These are phyloP conservation scores for Salix koriyanagi DNA, from an alignment of 345 rosid genomes.

Conservation along the genomic window DNA sequence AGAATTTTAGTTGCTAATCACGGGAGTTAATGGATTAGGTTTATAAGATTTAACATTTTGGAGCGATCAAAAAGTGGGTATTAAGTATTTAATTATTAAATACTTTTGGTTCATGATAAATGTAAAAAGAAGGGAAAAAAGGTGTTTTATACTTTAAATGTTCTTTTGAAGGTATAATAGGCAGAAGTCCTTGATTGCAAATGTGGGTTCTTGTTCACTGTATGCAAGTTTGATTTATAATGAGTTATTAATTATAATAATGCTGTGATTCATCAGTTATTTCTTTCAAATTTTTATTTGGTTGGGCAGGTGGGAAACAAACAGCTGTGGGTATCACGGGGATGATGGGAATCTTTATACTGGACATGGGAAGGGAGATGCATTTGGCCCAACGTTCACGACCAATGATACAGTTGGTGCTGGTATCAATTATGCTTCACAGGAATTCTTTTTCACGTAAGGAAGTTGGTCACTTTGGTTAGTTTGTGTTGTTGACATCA, in stretches of 20 bases:
- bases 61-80: background rate
- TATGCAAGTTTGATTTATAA: background rate
- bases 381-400: slow-evolving; percentile 81
- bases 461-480: slow-evolving; percentile 27
- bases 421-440: slow-evolving; percentile 82
- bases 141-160: background rate
- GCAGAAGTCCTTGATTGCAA: background rate
- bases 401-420: slow-evolving; percentile 79
- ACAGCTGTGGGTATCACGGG: slow-evolving; percentile 95
- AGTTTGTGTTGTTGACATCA: background rate
- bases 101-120: background rate
- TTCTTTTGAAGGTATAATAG: background rate
- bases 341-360: slow-evolving; percentile 80
- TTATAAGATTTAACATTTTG: background rate
- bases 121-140: background rate
- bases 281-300: slow-evolving; percentile 7
- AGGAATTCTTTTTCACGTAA: slow-evolving; percentile 95
- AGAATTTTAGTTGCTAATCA: background rate
- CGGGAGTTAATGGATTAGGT: background rate
- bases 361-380: slow-evolving; percentile 72
- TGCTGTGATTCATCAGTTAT: background rate
- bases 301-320: slow-evolving; percentile 80
- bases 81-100: background rate
- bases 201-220: background rate
- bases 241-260: background rate